Percentiles rank a stretch among this genome's conserved stretches.
These are phyloP conservation scores for Aspergillus ellipticus DNA, from an alignment of 495 filamentous ascomycete species.

Conservation along the genomic window DNA sequence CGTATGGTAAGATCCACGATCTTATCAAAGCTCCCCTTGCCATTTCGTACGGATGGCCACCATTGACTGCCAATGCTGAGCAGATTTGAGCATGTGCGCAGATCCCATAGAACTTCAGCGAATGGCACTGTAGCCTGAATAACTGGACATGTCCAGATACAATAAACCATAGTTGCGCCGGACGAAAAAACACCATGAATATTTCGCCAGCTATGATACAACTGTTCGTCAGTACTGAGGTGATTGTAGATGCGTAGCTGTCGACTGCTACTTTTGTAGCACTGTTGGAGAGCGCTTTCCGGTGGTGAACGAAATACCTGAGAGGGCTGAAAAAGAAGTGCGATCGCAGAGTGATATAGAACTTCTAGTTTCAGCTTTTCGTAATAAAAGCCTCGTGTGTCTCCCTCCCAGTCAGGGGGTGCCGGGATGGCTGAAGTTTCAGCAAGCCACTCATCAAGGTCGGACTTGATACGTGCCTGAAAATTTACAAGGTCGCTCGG, in stretches of 20 bases:
- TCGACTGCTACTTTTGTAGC: slow-evolving; percentile 19
- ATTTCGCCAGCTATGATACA: slow-evolving; percentile 25
- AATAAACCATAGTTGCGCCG: slow-evolving; percentile 24
- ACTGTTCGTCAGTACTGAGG: slow-evolving; percentile 12
- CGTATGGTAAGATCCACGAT: slow-evolving; percentile 24
- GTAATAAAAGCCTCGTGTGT: slow-evolving; percentile 2
- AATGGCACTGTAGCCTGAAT: slow-evolving; percentile 16
- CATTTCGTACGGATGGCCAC: slow-evolving; percentile 26
- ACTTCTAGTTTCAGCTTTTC: slow-evolving; percentile 16
- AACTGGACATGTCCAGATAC: slow-evolving; percentile 21
- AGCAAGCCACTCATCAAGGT: slow-evolving; percentile 19
- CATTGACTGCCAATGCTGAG: slow-evolving; percentile 27
- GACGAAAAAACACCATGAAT: slow-evolving; percentile 25
- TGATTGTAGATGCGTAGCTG: slow-evolving; percentile 20
- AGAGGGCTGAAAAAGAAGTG: slow-evolving; percentile 22
- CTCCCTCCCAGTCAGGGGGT: slow-evolving; percentile 4
- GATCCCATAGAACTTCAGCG: slow-evolving; percentile 19
- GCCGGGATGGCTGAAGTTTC: slow-evolving; percentile 1
- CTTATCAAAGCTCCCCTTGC: slow-evolving; percentile 23
- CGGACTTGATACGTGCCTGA: slow-evolving; percentile 15
- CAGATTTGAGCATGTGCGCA: slow-evolving; percentile 26
- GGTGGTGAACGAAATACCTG: slow-evolving; percentile 19
- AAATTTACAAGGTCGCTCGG: slow-evolving; percentile 12
- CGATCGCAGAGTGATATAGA: slow-evolving; percentile 16
- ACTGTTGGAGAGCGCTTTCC: slow-evolving; percentile 13